These are phyloP conservation scores for Fragilaria crotonensis DNA, from an alignment of 108 stramenopile genomes.

Conservation along the genomic window DNA sequence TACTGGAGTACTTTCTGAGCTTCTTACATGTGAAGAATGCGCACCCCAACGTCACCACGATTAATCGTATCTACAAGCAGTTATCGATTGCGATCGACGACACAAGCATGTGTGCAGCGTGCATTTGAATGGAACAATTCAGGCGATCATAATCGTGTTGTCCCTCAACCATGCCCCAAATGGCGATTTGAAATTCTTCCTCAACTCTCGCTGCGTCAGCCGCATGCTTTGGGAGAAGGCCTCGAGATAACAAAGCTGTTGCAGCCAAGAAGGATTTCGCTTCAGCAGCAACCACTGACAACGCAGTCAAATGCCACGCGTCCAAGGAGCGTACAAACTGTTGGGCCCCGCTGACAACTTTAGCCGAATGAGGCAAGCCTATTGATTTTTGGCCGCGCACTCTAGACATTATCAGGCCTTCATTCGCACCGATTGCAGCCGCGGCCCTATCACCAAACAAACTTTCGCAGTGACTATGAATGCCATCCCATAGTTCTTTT, in stretches of 20 bases:
- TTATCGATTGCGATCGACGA: conserved; percentile 40
- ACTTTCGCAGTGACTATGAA: conserved; percentile 41
- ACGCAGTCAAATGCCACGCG: conserved; percentile 78
- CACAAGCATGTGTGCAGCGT: conserved; percentile 58
- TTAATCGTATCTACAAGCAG: too few relatives aligned
- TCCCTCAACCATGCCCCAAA: conserved; percentile 98
- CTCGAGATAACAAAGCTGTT: conserved; percentile 37
- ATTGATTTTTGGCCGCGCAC: conserved; percentile 32
- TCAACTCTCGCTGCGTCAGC: conserved; percentile 86
- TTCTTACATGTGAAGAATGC: too few relatives aligned
- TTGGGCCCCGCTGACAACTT: conserved; percentile 41
- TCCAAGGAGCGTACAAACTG: conserved; percentile 58
- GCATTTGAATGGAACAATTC: conserved; percentile 74
- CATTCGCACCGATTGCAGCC: conserved; percentile 53
- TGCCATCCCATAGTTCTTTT: conserved; percentile 46
- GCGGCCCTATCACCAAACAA: conserved; percentile 33
- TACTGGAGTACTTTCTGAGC: too few relatives aligned
- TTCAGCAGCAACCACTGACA: conserved; percentile 73
- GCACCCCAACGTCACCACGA: too few relatives aligned
- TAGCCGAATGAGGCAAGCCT: conserved; percentile 73
- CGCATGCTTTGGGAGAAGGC: conserved; percentile 46
- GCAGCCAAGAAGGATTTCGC: conserved; percentile 88
- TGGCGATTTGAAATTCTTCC: conserved; percentile 95
- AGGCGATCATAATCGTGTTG: conserved; percentile 93
- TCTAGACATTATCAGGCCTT: conserved; percentile 65